phyloP scores from a whole-genome alignment of 139 green algal species.

The Tetraselmis chui region DNA sequence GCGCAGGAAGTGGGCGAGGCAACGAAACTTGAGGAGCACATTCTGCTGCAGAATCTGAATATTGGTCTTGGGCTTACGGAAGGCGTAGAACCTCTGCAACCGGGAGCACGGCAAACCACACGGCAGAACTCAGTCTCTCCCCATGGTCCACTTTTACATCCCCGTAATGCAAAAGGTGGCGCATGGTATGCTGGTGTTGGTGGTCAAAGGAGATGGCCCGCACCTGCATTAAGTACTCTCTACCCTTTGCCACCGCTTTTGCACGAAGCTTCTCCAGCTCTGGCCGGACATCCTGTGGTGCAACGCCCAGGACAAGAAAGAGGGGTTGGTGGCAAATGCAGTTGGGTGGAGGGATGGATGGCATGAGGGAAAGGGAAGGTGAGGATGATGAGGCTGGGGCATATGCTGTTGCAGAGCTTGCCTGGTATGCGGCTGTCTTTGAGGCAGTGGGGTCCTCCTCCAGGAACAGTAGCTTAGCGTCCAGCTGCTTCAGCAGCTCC shows the following conservation, averaged over 20 bases:
- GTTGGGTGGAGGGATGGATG: too few relatives aligned
- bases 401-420: too few relatives aligned
- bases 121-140: too few relatives aligned
- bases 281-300: constrained; percentile 62
- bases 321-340: too few relatives aligned
- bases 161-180: too few relatives aligned
- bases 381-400: too few relatives aligned
- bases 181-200: too few relatives aligned
- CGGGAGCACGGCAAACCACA: too few relatives aligned
- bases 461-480: constrained; percentile 10
- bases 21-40: constrained; percentile 80
- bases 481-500: not conserved
- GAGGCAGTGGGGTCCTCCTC: not conserved
- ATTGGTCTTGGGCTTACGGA: constrained; percentile 92
- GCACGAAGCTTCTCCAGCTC: constrained; percentile 83
- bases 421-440: not conserved
- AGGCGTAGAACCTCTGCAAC: constrained; percentile 57
- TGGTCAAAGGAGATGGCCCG: too few relatives aligned
- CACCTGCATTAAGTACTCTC: not conserved
- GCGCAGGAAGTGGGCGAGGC: constrained; percentile 66
- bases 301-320: constrained; percentile 33
- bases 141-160: too few relatives aligned
- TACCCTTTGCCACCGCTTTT: constrained; percentile 62
- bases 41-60: constrained; percentile 90
- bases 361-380: too few relatives aligned